Base-by-base conservation (phyloP, 139 green algal species). In the Spirogloea muscicola region DNA sequence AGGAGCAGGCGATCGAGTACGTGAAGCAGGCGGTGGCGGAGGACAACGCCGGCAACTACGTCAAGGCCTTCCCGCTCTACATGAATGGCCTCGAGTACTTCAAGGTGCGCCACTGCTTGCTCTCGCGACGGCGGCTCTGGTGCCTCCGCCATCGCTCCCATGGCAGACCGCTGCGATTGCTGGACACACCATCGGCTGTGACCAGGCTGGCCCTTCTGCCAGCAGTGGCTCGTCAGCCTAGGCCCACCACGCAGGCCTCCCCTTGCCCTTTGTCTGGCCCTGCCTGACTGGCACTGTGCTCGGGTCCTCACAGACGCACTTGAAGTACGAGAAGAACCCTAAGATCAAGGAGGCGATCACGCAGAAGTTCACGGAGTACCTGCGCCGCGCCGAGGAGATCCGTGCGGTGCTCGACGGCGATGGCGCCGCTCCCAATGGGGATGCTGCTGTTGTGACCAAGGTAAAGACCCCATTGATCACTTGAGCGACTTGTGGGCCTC, bases 321-420 rank as follows among this genome's bases (percentile, higher is more conserved):
- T 94, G 7, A 96, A 96, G 76, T 96, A 96, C 66, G 90, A 96
- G 68, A 96, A 96, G 76, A 96, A 94, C 75, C 82, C 84, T 4
- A 77, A 75, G 37, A 79, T 90, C 1, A 89, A 86, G 38, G 72
- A 84, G 25, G 72, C 76, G 1, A 72, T 86, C 21, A 70, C 42
- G 25, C 25, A 41, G 3, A 89, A 96, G 90, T 92, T 96, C 71
- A 87, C 86, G 60, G 94, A 98, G 55, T 99, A 99, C 70, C 70
- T 99, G 34, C 60, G 82, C 7, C 81, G 94, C 0, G 94, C 94
- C 3, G 93, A 99, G 86, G 90, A 96, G 84, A 80, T 99, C 25
- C 94, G 95, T 58, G 77, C 77, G 31, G 60, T 92, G 48, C 41
- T 96, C 29, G 84, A 88, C 46, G 25, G 64, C 42, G 60, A 73